A percentile compares a stretch with the other conserved stretches of the same genome.
These are phyloP conservation scores for Clonostachys rhizophaga DNA, from an alignment of 2,329 filamentous ascomycete species.

Conservation along the genomic window DNA sequence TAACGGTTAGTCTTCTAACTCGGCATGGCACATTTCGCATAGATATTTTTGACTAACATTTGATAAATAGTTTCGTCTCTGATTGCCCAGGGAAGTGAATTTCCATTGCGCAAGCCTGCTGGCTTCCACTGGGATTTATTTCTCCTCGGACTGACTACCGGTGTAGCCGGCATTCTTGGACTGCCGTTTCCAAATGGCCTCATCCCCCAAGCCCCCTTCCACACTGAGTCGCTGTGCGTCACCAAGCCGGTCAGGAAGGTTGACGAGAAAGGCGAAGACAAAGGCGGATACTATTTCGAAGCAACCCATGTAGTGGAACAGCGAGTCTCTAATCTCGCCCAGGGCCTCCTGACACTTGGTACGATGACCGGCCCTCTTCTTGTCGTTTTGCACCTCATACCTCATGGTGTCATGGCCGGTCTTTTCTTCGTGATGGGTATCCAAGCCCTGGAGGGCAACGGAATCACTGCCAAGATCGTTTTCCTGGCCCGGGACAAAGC, in stretches of 20 bases:
- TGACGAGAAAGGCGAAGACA: slow-evolving; percentile 48
- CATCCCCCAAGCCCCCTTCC: slow-evolving; percentile 79
- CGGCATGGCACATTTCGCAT: not conserved
- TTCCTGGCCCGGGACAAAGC: slow-evolving; percentile 62
- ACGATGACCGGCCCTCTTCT: slow-evolving; percentile 76
- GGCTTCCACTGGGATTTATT: slow-evolving; percentile 86
- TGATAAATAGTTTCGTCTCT: slow-evolving; percentile 63
- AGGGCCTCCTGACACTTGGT: slow-evolving; percentile 72
- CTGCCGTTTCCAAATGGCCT: slow-evolving; percentile 80
- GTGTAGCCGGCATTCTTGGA: slow-evolving; percentile 69
- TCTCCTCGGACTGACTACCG: slow-evolving; percentile 73
- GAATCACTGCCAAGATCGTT: slow-evolving; percentile 70
- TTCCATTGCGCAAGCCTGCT: slow-evolving; percentile 73
- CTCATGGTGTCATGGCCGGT: slow-evolving; percentile 73
- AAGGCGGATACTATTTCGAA: slow-evolving; percentile 48
- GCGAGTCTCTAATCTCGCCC: slow-evolving; percentile 71
- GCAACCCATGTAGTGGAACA: slow-evolving; percentile 70
- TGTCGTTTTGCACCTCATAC: slow-evolving; percentile 70
- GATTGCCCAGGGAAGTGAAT: slow-evolving; percentile 79
- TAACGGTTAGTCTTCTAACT: slow-evolving; percentile 52
- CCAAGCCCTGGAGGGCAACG: slow-evolving; percentile 71
- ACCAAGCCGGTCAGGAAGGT: slow-evolving; percentile 47
- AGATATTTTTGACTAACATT: not conserved
- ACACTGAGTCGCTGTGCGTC: slow-evolving; percentile 74
- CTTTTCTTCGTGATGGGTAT: slow-evolving; percentile 84